Conservation (phyloP, 2,329 filamentous ascomycete species). For the Plectosphaerella cucumerina region DNA sequence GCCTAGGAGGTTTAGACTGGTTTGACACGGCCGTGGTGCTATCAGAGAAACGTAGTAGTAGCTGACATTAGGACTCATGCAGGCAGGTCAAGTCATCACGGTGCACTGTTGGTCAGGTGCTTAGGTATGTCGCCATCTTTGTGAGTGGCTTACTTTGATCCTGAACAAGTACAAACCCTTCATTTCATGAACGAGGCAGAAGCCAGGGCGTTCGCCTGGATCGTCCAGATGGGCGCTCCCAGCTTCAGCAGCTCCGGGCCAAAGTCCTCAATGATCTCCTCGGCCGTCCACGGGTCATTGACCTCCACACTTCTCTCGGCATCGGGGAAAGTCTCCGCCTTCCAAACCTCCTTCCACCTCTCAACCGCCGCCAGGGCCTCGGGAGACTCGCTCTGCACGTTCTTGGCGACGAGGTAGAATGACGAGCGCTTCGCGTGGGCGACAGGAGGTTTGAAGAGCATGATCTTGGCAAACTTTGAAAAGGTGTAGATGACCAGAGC, state of each 20-base stretch:
- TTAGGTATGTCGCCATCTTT: too few species aligned
- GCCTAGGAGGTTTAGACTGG: too few species aligned
- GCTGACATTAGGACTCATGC: too few species aligned
- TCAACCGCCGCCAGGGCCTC: conserved; percentile 29
- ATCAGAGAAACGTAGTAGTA: too few species aligned
- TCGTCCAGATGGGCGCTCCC: conserved; percentile 27
- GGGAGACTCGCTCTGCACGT: conserved; percentile 26
- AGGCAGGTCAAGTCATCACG: too few species aligned
- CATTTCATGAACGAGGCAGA: conserved; percentile 19
- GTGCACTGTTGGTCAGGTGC: too few species aligned
- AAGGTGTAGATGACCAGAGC: conserved; percentile 33
- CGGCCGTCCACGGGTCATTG: conserved; percentile 11
- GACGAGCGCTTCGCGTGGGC: conserved; percentile 39
- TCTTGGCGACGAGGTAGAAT: conserved; percentile 48
- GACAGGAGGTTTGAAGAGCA: conserved; percentile 38
- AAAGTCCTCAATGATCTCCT: conserved; percentile 28
- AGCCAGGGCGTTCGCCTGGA: conserved; percentile 26
- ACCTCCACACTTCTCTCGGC: background rate
- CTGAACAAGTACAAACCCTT: too few species aligned
- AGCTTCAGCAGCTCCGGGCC: conserved; percentile 24
- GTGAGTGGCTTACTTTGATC: too few species aligned
- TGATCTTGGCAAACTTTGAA: conserved; percentile 32
- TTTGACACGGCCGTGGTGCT: too few species aligned
- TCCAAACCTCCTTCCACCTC: conserved; percentile 36
- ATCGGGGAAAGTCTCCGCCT: conserved; percentile 29